Conservation (phyloP, 768 basidiomycete species). For the Leucocoprinus leucothites region DNA sequence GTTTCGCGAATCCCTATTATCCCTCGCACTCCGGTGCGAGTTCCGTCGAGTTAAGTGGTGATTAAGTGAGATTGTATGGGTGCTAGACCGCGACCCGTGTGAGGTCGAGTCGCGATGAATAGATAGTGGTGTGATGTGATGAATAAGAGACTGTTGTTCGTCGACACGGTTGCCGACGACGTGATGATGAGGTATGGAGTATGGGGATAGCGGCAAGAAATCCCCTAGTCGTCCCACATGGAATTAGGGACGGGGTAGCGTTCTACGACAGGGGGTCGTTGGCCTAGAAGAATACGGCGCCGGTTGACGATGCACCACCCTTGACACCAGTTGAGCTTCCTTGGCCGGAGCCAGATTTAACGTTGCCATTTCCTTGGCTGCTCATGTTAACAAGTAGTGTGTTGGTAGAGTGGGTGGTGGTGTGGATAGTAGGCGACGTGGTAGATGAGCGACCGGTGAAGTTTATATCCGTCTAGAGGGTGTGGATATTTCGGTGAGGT, state of each 20-base stretch:
- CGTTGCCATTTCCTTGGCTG: constrained; percentile 35
- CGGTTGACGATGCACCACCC: constrained; percentile 46
- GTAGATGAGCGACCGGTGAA: constrained; percentile 7
- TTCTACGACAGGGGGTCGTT: constrained; percentile 13
- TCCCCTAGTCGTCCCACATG: not conserved
- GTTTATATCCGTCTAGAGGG: constrained; percentile 5
- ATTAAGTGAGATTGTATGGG: constrained; percentile 14
- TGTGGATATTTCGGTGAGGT: constrained; percentile 9
- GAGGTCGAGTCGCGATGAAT: not conserved
- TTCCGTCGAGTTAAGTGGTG: not conserved
- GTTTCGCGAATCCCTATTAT: not conserved
- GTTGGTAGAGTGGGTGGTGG: not conserved
- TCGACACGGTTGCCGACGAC: not conserved
- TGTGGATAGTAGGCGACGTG: constrained; percentile 15
- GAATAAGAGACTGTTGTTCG: not conserved
- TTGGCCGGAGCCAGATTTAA: constrained; percentile 25
- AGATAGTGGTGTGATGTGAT: not conserved
- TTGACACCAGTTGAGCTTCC: constrained; percentile 42
- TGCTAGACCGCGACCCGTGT: constrained; percentile 6
- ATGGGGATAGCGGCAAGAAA: constrained; percentile 3
- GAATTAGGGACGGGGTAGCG: not conserved
- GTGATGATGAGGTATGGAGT: not conserved
- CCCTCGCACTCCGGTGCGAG: constrained; percentile 3
- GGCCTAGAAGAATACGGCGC: constrained; percentile 58
- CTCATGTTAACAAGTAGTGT: constrained; percentile 27